phyloP scores from a whole-genome alignment of 2,329 filamentous ascomycete species.

The Diaporthe velutina region DNA sequence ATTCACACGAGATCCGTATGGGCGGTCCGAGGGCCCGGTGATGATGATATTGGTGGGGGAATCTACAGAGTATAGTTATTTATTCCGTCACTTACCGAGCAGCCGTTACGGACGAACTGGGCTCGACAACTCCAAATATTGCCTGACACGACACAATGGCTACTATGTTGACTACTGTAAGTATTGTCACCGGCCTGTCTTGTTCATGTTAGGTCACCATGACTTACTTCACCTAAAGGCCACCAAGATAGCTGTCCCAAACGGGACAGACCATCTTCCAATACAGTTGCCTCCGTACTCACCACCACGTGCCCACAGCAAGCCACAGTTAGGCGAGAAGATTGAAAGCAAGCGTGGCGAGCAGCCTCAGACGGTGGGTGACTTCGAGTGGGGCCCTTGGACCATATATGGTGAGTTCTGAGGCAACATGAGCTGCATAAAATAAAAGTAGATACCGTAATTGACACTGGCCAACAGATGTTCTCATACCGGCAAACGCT shows the following conservation, averaged over 20 bases:
- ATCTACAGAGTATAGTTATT: too few species aligned
- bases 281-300: neutral
- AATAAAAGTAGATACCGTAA: neutral
- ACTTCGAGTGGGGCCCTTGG: neutral
- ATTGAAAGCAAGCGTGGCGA: neutral
- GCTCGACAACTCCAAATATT: neutral
- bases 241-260: neutral
- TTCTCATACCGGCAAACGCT: neutral
- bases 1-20: too few species aligned
- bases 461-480: neutral
- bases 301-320: neutral
- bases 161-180: neutral
- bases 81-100: too few species aligned
- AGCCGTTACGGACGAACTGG: too few species aligned
- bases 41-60: too few species aligned
- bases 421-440: neutral
- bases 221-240: neutral
- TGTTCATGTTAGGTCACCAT: too few species aligned
- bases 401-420: neutral
- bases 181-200: neutral
- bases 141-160: neutral
- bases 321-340: neutral
- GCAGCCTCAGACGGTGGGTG: neutral
- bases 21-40: too few species aligned
- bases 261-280: neutral